Evolutionary conservation across 352 stramenopile genomes (phyloP).

Genomic region (Nothophytophthora sp.): DNA sequence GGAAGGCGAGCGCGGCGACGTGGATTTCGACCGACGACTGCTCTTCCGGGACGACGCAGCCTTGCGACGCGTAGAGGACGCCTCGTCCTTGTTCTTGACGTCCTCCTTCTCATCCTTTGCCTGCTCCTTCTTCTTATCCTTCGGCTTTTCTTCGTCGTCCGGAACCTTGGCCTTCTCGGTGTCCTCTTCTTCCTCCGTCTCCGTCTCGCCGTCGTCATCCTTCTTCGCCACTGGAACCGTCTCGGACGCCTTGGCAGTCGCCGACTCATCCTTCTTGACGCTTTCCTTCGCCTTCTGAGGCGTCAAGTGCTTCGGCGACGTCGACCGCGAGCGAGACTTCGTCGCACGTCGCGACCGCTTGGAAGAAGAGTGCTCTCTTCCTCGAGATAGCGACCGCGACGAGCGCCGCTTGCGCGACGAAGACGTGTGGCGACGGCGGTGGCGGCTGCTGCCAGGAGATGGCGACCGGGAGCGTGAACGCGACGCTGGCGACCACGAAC

Average conservation of each 20-base stretch:
- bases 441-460: conserved; percentile 33
- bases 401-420: conserved; percentile 26
- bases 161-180: too few relatives aligned
- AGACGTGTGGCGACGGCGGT: conserved; percentile 25
- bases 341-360: conserved; percentile 24
- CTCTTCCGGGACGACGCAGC: conserved; percentile 33
- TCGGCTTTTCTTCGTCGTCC: too few relatives aligned
- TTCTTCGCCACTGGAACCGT: too few relatives aligned
- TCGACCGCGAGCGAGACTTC: conserved; percentile 20
- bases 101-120: conserved; percentile 17
- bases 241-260: conserved; percentile 13
- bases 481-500: conserved; percentile 40
- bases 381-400: conserved; percentile 22
- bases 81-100: conserved; percentile 4
- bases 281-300: conserved; percentile 20
- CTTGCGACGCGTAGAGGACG: conserved; percentile 1
- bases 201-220: conserved; percentile 14
- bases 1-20: conserved; percentile 51
- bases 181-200: conserved; percentile 16
- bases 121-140: conserved; percentile 4
- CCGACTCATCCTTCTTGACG: conserved; percentile 10
- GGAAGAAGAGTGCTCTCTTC: background rate
- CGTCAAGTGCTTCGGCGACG: conserved; percentile 15
- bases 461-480: conserved; percentile 34
- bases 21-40: conserved; percentile 55